phyloP scores from a whole-genome alignment of 163 green algal species.

The Scenedesmus sp. region DNA sequence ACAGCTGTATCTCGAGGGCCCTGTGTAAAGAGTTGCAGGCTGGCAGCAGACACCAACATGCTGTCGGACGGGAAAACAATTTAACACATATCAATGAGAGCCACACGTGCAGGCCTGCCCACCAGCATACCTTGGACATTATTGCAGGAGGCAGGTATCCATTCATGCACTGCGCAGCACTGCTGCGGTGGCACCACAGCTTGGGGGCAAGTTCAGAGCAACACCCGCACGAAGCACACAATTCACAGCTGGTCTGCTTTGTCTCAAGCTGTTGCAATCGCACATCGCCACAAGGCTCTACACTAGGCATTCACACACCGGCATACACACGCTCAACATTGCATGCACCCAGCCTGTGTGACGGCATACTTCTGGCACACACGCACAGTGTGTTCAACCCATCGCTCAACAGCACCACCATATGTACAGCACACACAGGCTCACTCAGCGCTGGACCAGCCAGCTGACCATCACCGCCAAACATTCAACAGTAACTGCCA shows the following conservation, averaged over 20 bases:
- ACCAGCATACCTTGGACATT: too few species aligned
- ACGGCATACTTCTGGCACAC: neutral
- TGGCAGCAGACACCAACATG: neutral
- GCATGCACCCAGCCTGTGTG: too few species aligned
- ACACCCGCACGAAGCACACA: too few species aligned
- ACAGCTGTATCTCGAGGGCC: neutral
- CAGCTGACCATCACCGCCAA: neutral
- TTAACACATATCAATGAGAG: too few species aligned
- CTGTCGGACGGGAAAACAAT: neutral
- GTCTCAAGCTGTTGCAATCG: neutral
- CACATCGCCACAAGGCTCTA: too few species aligned
- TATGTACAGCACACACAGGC: neutral
- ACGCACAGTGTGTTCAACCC: neutral
- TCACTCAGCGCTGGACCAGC: neutral
- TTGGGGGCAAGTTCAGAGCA: too few species aligned
- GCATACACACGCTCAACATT: too few species aligned
- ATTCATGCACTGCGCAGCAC: too few species aligned
- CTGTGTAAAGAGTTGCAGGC: neutral
- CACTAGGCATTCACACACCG: too few species aligned
- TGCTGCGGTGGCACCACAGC: too few species aligned
- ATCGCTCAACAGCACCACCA: neutral
- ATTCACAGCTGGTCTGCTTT: neutral
- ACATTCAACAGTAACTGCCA: neutral
- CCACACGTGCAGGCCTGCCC: too few species aligned
- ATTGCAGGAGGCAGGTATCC: too few species aligned